Evolutionary conservation across 2,329 filamentous ascomycete genomes (phyloP).

Genomic region (Aulographum hederae): DNA sequence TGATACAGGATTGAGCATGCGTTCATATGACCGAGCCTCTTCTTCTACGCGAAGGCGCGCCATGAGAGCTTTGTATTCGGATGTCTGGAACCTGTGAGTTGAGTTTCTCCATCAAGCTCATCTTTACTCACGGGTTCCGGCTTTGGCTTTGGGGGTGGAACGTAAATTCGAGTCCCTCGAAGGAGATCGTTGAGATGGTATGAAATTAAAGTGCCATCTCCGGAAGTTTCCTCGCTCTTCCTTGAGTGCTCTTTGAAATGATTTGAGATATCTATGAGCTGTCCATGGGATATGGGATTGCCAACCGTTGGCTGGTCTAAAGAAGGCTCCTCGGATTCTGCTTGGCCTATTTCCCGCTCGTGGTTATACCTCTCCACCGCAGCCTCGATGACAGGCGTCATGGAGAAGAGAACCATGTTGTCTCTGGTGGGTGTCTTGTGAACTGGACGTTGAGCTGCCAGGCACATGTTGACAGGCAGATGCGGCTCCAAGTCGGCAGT

Average conservation of each 20-base stretch:
- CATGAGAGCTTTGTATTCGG: constrained; percentile 80
- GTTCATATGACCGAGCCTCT: constrained; percentile 65
- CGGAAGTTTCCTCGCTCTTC: constrained; percentile 1
- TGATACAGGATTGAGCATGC: constrained; percentile 37
- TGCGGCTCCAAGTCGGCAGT: too few relatives aligned
- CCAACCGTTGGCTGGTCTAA: constrained; percentile 35
- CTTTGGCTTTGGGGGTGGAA: constrained; percentile 64
- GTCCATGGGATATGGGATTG: constrained; percentile 52
- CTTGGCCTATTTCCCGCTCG: constrained; percentile 8
- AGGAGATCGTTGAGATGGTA: constrained; percentile 53
- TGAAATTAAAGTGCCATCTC: too few relatives aligned
- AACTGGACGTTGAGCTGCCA: too few relatives aligned
- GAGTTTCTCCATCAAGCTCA: background rate
- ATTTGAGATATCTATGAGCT: constrained; percentile 47
- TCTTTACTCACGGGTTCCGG: constrained; percentile 46
- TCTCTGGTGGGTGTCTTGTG: too few relatives aligned
- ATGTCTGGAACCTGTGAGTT: constrained; percentile 31
- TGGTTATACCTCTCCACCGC: constrained; percentile 28
- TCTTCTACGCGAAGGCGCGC: constrained; percentile 63
- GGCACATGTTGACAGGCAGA: too few relatives aligned
- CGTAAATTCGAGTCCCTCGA: constrained; percentile 51
- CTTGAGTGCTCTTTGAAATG: background rate
- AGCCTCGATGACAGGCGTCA: constrained; percentile 50
- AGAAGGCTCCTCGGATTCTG: constrained; percentile 25
- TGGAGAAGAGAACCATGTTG: constrained; percentile 59